Evolutionary conservation across 2,329 filamentous ascomycete genomes (phyloP).

Genomic region (Penicillium sp.): DNA sequence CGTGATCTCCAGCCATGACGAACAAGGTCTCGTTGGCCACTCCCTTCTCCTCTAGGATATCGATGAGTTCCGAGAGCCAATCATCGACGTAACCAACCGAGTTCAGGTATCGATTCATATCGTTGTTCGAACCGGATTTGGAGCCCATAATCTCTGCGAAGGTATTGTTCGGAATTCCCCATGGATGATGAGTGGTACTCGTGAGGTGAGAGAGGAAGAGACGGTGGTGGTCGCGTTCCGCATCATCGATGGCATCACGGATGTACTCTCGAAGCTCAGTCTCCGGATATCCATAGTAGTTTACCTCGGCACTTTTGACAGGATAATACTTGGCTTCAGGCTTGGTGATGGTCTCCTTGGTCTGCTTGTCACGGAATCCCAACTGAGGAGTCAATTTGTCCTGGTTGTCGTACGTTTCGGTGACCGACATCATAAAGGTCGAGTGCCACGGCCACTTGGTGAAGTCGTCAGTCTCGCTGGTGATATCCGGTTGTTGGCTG

Average conservation of each 20-base stretch:
- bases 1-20: slow-evolving; percentile 36
- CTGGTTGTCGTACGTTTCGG: slow-evolving; percentile 32
- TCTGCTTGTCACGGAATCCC: slow-evolving; percentile 29
- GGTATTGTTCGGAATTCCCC: slow-evolving; percentile 29
- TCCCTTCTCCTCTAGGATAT: slow-evolving; percentile 31
- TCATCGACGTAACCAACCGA: slow-evolving; percentile 32
- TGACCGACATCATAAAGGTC: slow-evolving; percentile 36
- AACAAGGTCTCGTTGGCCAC: slow-evolving; percentile 35
- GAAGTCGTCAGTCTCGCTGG: slow-evolving; percentile 25
- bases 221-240: slow-evolving; percentile 30
- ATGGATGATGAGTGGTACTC: slow-evolving; percentile 36
- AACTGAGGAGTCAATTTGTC: slow-evolving; percentile 26
- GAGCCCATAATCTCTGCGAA: slow-evolving; percentile 25
- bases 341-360: slow-evolving; percentile 27
- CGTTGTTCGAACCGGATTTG: slow-evolving; percentile 18
- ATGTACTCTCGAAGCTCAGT: slow-evolving; percentile 33
- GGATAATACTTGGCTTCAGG: slow-evolving; percentile 29
- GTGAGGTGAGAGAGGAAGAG: slow-evolving; percentile 37
- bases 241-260: slow-evolving; percentile 33
- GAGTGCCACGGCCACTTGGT: slow-evolving; percentile 36
- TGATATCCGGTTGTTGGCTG: slow-evolving; percentile 24
- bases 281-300: slow-evolving; percentile 36
- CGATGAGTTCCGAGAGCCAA: slow-evolving; percentile 33
- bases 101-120: slow-evolving; percentile 33
- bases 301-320: slow-evolving; percentile 24